Evolutionary conservation across 2,329 filamentous ascomycete species (phyloP), one percentile per base, ranked within the genome.

Genomic region (Gaeumannomyces sp.): DNA sequence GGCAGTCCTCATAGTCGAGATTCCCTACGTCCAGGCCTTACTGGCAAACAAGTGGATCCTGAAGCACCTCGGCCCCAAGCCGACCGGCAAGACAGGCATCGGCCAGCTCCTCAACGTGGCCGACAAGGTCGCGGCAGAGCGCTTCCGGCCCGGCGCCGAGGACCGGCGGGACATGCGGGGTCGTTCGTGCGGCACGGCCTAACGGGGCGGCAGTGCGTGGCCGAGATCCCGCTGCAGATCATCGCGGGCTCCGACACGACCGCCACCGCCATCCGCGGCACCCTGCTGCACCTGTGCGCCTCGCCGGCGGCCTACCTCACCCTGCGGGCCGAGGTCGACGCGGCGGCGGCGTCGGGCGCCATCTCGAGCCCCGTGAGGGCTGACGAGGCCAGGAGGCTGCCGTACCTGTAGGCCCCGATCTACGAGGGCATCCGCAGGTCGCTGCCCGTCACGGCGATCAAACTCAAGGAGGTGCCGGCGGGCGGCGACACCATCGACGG

Each of bases 181-280:
- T 73, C 73, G 0, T 76, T 74, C 62, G 71, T 73, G 31, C 70
- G 72, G 14, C 68, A 73, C 50, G 74, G 74, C 4, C 66, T 76
- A 19, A 69, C 70, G 0, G 69, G 72, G 59, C 22, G 60, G 1
- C 68, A 75, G 65, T 74, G 72, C 53, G 70, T 73, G 38, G 69
- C 69, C 0, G 75, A 76, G 65, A 66, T 66, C 0, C 64, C 73
- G 3, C 70, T 76, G 38, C 71, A 74, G 64, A 72, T 72, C 61
- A 64, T 66, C 35, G 73, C 67, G 59, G 73, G 69, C 25, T 81
- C 81, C 2, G 84, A 86, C 68, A 85, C 82, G 10, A 83, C 83
- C 0, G 80, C 83, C 0, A 81, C 78, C 1, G 77, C 78, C 1
- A 75, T 86, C 4, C 79, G 83, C 0, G 74, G 77, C 31, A 82